Conservation (phyloP, 257 asterid species). For the Ocimum tenuiflorum region DNA sequence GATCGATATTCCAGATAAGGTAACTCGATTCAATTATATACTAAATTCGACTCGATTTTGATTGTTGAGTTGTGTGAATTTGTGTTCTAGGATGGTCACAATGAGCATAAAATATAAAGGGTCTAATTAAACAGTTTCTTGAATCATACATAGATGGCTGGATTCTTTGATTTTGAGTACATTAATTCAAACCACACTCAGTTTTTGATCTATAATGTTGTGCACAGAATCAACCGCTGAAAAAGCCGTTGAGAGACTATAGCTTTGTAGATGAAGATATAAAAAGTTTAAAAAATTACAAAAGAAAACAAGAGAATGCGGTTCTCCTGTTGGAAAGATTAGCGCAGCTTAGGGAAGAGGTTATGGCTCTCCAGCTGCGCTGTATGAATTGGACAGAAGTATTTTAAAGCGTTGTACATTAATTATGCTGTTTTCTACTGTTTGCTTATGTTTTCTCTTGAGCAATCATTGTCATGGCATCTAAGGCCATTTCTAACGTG, state of each 20-base stretch:
- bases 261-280: conserved; percentile 26
- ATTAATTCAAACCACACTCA: conserved; percentile 10
- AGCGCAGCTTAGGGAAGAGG: conserved; percentile 31
- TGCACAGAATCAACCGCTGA: conserved; percentile 26
- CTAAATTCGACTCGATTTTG: background rate
- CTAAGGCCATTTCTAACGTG: conserved; percentile 14
- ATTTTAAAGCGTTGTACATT: conserved; percentile 29
- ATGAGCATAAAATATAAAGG: conserved; percentile 47
- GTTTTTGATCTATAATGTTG: conserved; percentile 9
- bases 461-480: conserved; percentile 39
- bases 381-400: conserved; percentile 34
- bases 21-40: conserved; percentile 9
- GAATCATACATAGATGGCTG: conserved; percentile 16
- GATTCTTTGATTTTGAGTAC: conserved; percentile 18
- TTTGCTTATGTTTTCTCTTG: conserved; percentile 31
- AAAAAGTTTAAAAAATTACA: background rate
- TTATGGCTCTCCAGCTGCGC: conserved; percentile 48
- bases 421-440: conserved; percentile 35
- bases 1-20: conserved; percentile 34
- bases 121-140: conserved; percentile 12
- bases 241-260: conserved; percentile 27
- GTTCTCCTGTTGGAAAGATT: conserved; percentile 23
- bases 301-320: conserved; percentile 21
- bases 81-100: conserved; percentile 3
- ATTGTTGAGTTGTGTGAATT: conserved; percentile 10